Evolutionary conservation across 192 early-diverging fungal genomes (phyloP).

Genomic region (Lobosporangium transversale): DNA sequence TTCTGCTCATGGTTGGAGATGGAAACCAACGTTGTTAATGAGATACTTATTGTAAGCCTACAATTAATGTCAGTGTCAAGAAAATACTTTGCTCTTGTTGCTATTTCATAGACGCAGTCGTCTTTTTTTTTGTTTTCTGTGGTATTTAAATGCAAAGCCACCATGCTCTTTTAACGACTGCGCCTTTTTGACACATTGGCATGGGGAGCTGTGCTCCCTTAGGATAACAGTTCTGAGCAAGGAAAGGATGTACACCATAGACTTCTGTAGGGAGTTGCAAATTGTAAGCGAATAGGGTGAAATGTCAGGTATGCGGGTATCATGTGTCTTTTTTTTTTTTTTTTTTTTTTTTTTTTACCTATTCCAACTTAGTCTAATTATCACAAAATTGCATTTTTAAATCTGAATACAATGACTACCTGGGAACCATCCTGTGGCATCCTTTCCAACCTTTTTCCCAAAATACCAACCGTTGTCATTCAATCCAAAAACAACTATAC

Average conservation of each 20-base stretch:
- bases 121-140: not conserved
- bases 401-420: slow-evolving; percentile 43
- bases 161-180: not conserved
- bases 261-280: too few relatives aligned
- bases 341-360: not conserved
- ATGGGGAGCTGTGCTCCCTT: too few relatives aligned
- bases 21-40: too few relatives aligned
- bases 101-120: not conserved
- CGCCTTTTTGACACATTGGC: too few relatives aligned
- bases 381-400: not conserved
- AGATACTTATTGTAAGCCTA: too few relatives aligned
- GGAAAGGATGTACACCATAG: too few relatives aligned
- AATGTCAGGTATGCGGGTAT: too few relatives aligned
- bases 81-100: not conserved
- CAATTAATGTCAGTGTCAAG: too few relatives aligned
- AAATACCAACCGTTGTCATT: slow-evolving; percentile 52
- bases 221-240: too few relatives aligned
- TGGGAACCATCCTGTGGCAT: slow-evolving; percentile 43
- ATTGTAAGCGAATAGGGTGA: too few relatives aligned
- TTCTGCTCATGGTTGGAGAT: too few relatives aligned
- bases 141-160: slow-evolving; percentile 6
- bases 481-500: slow-evolving; percentile 48
- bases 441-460: slow-evolving; percentile 52
- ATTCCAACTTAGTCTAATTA: not conserved
- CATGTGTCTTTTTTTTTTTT: not conserved